These are phyloP conservation scores for Hemileccinum impolitum DNA, from an alignment of 768 basidiomycete genomes.

Conservation along the genomic window DNA sequence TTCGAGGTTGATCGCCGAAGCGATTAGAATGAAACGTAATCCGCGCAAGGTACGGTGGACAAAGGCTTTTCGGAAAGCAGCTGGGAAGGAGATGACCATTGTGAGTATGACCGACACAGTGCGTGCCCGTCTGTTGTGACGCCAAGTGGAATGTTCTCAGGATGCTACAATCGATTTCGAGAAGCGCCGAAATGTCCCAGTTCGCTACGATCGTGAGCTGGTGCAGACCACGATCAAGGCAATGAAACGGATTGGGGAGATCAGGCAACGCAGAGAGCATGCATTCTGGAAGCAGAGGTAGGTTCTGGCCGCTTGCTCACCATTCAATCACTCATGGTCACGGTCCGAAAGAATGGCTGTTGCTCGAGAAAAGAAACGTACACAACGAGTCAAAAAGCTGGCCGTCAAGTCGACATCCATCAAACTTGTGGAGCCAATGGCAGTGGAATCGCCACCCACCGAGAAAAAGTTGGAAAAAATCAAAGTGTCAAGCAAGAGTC, in stretches of 20 bases:
- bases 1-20: constrained; percentile 1
- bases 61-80: constrained; percentile 97
- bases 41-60: constrained; percentile 99
- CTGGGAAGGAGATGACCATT: constrained; percentile 99
- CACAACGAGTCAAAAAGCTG: constrained; percentile 65
- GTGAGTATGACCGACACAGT: constrained; percentile 44
- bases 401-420: constrained; percentile 52
- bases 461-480: constrained; percentile 72
- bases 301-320: constrained; percentile 8
- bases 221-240: constrained; percentile 91
- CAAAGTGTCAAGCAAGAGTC: constrained; percentile 59
- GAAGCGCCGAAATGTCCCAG: constrained; percentile 95
- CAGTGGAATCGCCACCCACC: constrained; percentile 39
- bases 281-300: constrained; percentile 95
- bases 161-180: constrained; percentile 99
- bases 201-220: constrained; percentile 94
- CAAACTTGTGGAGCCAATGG: constrained; percentile 65
- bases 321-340: background rate
- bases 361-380: constrained; percentile 72
- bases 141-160: constrained; percentile 39
- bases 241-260: constrained; percentile 93
- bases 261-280: constrained; percentile 84
- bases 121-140: background rate
- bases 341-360: constrained; percentile 69
- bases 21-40: constrained; percentile 93